A percentile compares a stretch with the other conserved stretches of the same genome.
Conservation (phyloP, 1,139 yeast genomes). For the Saccharomycopsis hybrid region DNA sequence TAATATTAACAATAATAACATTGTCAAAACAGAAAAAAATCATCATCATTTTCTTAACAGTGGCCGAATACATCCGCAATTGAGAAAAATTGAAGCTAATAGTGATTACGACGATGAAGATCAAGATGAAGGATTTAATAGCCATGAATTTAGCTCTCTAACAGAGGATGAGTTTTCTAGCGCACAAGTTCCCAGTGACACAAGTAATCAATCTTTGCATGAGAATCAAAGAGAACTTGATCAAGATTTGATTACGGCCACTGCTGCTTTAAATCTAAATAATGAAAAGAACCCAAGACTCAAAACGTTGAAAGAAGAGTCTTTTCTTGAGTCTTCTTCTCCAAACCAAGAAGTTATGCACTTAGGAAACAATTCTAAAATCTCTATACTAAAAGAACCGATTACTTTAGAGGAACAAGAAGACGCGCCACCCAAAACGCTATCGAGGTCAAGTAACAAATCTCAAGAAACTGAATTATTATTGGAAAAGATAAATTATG, state of each 20-base stretch:
- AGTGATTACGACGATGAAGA: not conserved
- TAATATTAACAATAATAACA: not conserved
- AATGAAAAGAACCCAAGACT: too few species aligned
- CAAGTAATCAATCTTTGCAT: too few species aligned
- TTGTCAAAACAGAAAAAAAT: not conserved
- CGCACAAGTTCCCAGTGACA: too few species aligned
- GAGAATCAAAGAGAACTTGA: too few species aligned
- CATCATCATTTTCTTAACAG: too few species aligned
- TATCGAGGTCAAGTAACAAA: not conserved
- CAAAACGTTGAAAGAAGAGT: too few species aligned
- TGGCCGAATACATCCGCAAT: too few species aligned
- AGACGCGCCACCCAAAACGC: not conserved
- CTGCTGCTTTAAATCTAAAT: too few species aligned
- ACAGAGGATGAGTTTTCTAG: not conserved
- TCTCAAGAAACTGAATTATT: not conserved
- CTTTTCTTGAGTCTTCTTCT: slow-evolving; percentile 7
- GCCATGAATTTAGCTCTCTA: not conserved
- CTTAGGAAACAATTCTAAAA: not conserved
- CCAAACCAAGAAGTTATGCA: slow-evolving; percentile 4
- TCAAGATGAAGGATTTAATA: not conserved
- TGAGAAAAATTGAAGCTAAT: not conserved
- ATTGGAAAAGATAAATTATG: not conserved
- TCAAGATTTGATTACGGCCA: too few species aligned
- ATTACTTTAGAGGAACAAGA: not conserved
- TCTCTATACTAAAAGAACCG: not conserved